Conservation (phyloP, 2,329 filamentous ascomycete species). For the Paramyrothecium roridum region DNA sequence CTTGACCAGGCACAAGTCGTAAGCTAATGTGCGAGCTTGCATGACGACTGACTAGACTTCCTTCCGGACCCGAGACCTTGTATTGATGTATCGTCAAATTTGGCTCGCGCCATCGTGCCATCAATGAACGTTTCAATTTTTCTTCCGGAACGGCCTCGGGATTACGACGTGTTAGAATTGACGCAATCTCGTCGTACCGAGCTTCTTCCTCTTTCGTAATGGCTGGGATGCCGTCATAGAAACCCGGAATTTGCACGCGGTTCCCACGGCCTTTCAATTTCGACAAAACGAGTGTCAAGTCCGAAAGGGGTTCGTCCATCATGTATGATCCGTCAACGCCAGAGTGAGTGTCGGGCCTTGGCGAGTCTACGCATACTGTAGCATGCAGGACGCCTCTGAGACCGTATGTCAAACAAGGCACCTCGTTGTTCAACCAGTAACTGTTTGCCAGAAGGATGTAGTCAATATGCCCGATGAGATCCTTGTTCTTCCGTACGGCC, state of each 20-base stretch:
- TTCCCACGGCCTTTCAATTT: conserved; percentile 80
- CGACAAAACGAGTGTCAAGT: conserved; percentile 79
- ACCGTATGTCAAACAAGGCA: conserved; percentile 93
- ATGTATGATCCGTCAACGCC: conserved; percentile 94
- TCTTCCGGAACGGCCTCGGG: conserved; percentile 58
- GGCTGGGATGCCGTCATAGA: conserved; percentile 80
- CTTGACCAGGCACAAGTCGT: conserved; percentile 89
- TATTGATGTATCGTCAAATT: conserved; percentile 93
- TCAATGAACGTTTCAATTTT: conserved; percentile 77
- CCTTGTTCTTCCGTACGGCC: conserved; percentile 75
- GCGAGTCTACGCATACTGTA: conserved; percentile 82
- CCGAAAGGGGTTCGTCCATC: conserved; percentile 87
- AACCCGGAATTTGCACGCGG: conserved; percentile 78
- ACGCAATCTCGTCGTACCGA: conserved; percentile 80
- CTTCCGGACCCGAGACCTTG: conserved; percentile 87
- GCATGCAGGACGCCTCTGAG: conserved; percentile 91
- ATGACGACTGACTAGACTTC: conserved; percentile 85
- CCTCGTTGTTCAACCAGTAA: conserved; percentile 96
- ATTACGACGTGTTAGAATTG: conserved; percentile 70
- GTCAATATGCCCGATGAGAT: conserved; percentile 83
- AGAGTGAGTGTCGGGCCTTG: conserved; percentile 85
- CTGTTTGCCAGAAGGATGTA: conserved; percentile 96
- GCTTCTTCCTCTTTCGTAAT: conserved; percentile 72
- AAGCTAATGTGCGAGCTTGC: conserved; percentile 87
- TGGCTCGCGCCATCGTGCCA: conserved; percentile 93